A percentile compares a stretch with the other conserved stretches of the same genome.
Evolutionary conservation across 2,329 filamentous ascomycete species (phyloP).

Genomic region (Ascochyta viciae-villosae): DNA sequence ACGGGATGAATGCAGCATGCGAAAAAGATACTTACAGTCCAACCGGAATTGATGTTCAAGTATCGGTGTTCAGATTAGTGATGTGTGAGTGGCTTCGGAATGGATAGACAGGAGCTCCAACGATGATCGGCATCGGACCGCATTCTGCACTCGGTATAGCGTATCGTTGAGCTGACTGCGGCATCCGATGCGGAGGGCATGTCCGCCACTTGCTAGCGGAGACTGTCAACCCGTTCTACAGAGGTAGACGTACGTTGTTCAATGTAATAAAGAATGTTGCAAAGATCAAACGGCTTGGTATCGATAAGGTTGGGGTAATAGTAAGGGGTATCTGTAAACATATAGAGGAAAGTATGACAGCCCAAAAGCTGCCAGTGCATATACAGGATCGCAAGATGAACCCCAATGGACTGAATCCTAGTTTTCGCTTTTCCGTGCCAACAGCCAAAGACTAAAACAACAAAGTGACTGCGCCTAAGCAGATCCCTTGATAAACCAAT

Average conservation of each 20-base stretch:
- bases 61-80: constrained; percentile 6
- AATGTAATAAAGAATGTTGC: not conserved
- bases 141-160: not conserved
- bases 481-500: constrained; percentile 66
- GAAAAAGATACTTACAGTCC: not conserved
- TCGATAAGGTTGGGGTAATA: constrained; percentile 6
- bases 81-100: constrained; percentile 1
- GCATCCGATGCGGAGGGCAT: not conserved
- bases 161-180: not conserved
- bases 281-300: not conserved
- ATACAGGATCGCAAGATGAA: not conserved
- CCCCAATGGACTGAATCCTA: not conserved
- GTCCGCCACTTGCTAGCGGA: not conserved
- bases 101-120: not conserved
- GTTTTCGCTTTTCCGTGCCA: constrained; percentile 1
- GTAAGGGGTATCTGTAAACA: constrained; percentile 21
- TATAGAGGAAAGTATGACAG: constrained; percentile 1
- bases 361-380: constrained; percentile 3
- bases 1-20: not conserved
- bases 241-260: not conserved
- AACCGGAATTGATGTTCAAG: constrained; percentile 4
- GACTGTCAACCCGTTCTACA: not conserved
- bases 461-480: constrained; percentile 5
- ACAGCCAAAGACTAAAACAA: not conserved
- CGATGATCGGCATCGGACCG: constrained; percentile 12